phyloP scores from a whole-genome alignment of 805 yeast genomes.

The Priceomyces melissophilus region DNA sequence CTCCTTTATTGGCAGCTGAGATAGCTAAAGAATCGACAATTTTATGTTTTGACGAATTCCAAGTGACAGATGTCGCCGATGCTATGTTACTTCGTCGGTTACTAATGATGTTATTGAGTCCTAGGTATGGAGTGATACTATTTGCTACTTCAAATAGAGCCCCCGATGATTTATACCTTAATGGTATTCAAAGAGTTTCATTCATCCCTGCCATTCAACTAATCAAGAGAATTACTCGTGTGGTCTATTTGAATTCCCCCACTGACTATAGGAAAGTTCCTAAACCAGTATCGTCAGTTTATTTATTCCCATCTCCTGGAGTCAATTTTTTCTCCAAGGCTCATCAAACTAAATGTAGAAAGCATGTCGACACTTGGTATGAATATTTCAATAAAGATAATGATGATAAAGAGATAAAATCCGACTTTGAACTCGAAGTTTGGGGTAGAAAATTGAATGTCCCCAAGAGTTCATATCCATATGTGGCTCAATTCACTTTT shows the following conservation, averaged over 20 bases:
- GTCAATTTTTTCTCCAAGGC: slow-evolving; percentile 49
- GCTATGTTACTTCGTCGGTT: slow-evolving; percentile 91
- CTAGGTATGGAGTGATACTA: slow-evolving; percentile 76
- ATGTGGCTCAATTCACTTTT: slow-evolving; percentile 88
- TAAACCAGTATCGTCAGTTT: slow-evolving; percentile 76
- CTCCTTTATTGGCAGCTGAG: slow-evolving; percentile 80
- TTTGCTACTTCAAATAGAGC: slow-evolving; percentile 95
- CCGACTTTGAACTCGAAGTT: slow-evolving; percentile 43
- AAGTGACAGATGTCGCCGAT: slow-evolving; percentile 97
- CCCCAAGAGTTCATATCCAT: slow-evolving; percentile 71
- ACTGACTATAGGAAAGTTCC: slow-evolving; percentile 91
- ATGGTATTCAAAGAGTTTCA: slow-evolving; percentile 89
- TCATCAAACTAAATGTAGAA: slow-evolving; percentile 47
- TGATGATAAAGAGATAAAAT: slow-evolving; percentile 16
- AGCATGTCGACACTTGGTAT: slow-evolving; percentile 78
- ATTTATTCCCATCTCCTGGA: slow-evolving; percentile 69
- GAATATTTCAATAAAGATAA: slow-evolving; percentile 68
- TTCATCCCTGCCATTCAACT: slow-evolving; percentile 89
- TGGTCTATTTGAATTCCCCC: slow-evolving; percentile 80
- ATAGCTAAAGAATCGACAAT: slow-evolving; percentile 74
- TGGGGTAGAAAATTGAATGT: slow-evolving; percentile 87
- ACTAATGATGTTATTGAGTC: slow-evolving; percentile 60
- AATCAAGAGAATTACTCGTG: slow-evolving; percentile 69
- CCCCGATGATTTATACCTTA: slow-evolving; percentile 88
- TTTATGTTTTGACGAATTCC: slow-evolving; percentile 94